Evolutionary conservation across 495 filamentous ascomycete genomes (phyloP).

Genomic region (Talaromyces nanjingensis): DNA sequence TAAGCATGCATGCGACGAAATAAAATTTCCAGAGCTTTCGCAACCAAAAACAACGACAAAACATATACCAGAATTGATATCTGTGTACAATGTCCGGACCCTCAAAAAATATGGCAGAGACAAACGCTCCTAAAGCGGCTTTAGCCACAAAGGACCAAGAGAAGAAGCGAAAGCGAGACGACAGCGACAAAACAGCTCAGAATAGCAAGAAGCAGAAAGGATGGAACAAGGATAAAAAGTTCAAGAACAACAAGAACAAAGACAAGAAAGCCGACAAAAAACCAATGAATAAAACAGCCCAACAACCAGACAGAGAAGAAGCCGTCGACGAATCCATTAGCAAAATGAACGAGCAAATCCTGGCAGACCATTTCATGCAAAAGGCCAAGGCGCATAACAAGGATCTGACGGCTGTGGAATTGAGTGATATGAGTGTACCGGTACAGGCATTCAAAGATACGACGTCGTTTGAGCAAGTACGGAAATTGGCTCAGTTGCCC

Average conservation of each 20-base stretch:
- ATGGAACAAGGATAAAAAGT: background rate
- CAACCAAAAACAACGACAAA: background rate
- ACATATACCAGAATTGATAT: background rate
- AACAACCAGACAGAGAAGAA: conserved; percentile 49
- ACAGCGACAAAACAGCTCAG: background rate
- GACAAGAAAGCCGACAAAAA: background rate
- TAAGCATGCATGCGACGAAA: conserved; percentile 15
- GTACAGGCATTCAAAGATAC: conserved; percentile 59
- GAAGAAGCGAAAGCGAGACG: conserved; percentile 8
- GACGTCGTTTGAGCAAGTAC: conserved; percentile 55
- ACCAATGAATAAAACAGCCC: conserved; percentile 32
- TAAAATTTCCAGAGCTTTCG: conserved; percentile 9
- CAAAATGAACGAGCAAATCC: conserved; percentile 68
- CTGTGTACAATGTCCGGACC: background rate
- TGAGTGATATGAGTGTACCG: conserved; percentile 74
- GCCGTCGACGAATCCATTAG: conserved; percentile 76
- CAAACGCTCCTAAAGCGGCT: background rate
- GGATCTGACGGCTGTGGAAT: conserved; percentile 72
- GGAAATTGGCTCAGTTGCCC: conserved; percentile 64
- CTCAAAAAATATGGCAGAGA: conserved; percentile 4
- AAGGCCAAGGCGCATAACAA: conserved; percentile 69
- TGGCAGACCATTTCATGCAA: conserved; percentile 85
- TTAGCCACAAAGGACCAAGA: background rate
- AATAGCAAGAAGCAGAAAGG: conserved; percentile 5
- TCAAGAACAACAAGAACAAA: background rate